Conservation (phyloP, 2,329 filamentous ascomycete species). For the Westerdykella ornata region DNA sequence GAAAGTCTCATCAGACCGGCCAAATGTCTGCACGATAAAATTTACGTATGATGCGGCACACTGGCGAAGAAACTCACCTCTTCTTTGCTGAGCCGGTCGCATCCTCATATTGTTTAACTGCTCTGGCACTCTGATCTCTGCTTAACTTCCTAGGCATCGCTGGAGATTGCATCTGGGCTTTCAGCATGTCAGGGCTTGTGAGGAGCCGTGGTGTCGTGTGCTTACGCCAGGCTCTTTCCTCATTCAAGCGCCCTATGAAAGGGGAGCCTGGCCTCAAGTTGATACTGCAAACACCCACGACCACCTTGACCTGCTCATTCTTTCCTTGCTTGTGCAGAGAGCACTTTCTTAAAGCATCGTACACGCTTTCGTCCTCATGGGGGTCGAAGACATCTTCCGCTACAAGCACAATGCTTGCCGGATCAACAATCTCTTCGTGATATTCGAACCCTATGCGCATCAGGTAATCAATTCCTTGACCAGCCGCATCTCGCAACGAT, state of each 20-base stretch:
- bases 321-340: conserved; percentile 5
- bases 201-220: too few relatives aligned
- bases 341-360: conserved; percentile 14
- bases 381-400: conserved; percentile 9
- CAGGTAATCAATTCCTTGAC: too few relatives aligned
- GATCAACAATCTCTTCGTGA: not conserved
- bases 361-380: conserved; percentile 12
- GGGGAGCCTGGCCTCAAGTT: conserved; percentile 16
- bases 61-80: conserved; percentile 10
- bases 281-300: conserved; percentile 24
- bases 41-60: not conserved
- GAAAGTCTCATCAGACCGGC: conserved; percentile 13
- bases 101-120: conserved; percentile 14
- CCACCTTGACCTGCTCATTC: conserved; percentile 5
- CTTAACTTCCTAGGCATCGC: not conserved
- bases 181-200: conserved; percentile 5
- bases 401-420: conserved; percentile 4
- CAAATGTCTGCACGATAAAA: conserved; percentile 8
- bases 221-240: conserved; percentile 8
- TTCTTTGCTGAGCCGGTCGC: conserved; percentile 19
- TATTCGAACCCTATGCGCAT: not conserved
- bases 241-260: conserved; percentile 15
- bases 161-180: conserved; percentile 5
- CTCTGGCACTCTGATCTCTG: conserved; percentile 16
- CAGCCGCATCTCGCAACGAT: too few relatives aligned